Percentiles rank a stretch among this genome's conserved stretches.
phyloP scores from a whole-genome alignment of 495 filamentous ascomycete species.

The Hypoxylon lienhwacheense region DNA sequence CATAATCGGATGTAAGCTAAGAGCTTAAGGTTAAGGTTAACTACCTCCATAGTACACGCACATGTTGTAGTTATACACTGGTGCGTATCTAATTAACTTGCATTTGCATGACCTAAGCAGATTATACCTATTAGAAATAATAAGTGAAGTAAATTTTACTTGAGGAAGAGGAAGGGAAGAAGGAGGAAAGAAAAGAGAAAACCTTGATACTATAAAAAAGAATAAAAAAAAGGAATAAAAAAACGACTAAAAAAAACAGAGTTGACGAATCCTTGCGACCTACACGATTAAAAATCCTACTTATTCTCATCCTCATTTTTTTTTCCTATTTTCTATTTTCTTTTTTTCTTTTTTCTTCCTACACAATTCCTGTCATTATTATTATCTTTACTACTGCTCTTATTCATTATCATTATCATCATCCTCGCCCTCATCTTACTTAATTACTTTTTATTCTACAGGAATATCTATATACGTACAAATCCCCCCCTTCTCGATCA shows the following conservation, averaged over 20 bases:
- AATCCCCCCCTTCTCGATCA: too few relatives aligned
- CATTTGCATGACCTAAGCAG: too few relatives aligned
- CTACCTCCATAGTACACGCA: too few relatives aligned
- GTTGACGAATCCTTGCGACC: conserved; percentile 16
- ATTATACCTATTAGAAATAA: not conserved
- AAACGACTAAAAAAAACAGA: not conserved
- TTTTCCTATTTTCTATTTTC: not conserved
- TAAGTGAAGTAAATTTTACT: not conserved
- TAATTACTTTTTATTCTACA: not conserved
- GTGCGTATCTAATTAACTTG: too few relatives aligned
- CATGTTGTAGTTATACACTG: too few relatives aligned
- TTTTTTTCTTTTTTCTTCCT: not conserved
- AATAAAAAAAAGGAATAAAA: conserved; percentile 1
- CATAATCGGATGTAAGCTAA: too few relatives aligned
- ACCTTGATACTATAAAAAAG: too few relatives aligned
- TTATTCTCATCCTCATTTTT: not conserved
- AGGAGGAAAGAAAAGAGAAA: not conserved
- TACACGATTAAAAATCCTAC: conserved; percentile 18
- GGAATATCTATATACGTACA: too few relatives aligned
- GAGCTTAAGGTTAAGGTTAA: too few relatives aligned
- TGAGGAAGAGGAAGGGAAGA: not conserved
- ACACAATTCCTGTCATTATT: not conserved
- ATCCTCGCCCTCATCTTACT: conserved; percentile 1
- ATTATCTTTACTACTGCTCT: not conserved
- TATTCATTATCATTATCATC: not conserved